Evolutionary conservation across 1,139 yeast species (phyloP).

Genomic region (Entelexis sorbosivorans): DNA sequence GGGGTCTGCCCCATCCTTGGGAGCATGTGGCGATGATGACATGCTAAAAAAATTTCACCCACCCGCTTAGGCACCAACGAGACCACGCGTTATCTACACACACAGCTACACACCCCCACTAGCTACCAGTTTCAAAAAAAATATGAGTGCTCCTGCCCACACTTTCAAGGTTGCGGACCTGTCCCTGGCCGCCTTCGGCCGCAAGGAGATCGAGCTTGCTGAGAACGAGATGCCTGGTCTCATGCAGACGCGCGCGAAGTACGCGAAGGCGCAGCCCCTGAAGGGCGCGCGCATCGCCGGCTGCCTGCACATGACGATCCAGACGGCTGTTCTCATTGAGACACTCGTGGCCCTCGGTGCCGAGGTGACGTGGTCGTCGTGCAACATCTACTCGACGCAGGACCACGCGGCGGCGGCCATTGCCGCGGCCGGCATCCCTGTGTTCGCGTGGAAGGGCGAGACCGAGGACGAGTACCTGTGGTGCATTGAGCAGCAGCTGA

Average conservation of each 20-base stretch:
- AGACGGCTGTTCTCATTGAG: conserved; percentile 98
- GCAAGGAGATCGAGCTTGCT: conserved; percentile 97
- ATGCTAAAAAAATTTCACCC: neutral
- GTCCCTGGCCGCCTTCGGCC: conserved; percentile 98
- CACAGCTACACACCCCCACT: neutral
- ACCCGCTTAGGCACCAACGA: neutral
- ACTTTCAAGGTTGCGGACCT: conserved; percentile 97
- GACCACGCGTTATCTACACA: neutral
- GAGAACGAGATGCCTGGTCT: conserved; percentile 99
- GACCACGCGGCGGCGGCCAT: conserved; percentile 99
- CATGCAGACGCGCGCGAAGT: conserved; percentile 92
- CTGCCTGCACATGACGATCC: conserved; percentile 99
- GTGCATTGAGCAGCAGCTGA: conserved; percentile 99
- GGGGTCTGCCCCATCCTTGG: neutral
- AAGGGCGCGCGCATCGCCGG: conserved; percentile 99
- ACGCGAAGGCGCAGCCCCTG: conserved; percentile 88
- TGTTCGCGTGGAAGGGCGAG: conserved; percentile 99
- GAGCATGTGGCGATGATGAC: neutral
- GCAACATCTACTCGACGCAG: conserved; percentile 99
- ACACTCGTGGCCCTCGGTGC: conserved; percentile 97
- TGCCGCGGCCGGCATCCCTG: conserved; percentile 99
- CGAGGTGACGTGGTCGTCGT: conserved; percentile 98
- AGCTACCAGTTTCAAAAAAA: neutral
- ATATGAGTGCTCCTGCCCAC: conserved; percentile 43
- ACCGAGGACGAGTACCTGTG: conserved; percentile 98